Conservation (phyloP, 2,329 filamentous ascomycete species). For the Pyrenophora tritici-repentis region DNA sequence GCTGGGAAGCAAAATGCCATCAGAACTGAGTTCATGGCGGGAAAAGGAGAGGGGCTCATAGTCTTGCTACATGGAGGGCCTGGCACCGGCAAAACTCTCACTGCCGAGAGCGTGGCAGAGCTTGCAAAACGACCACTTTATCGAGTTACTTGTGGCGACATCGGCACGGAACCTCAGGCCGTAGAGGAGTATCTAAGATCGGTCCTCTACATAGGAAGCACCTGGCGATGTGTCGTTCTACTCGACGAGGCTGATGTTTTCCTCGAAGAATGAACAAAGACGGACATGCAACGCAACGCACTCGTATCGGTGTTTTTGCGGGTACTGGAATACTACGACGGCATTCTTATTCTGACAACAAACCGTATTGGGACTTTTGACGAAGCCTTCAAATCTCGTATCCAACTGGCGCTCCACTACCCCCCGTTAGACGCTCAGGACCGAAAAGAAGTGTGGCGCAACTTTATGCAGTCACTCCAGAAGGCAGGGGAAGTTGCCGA, state of each 20-base stretch:
- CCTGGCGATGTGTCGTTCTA: slow-evolving; percentile 56
- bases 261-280: slow-evolving; percentile 53
- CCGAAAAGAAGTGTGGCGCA: background rate
- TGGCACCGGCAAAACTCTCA: slow-evolving; percentile 22
- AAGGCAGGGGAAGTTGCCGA: too few relatives aligned
- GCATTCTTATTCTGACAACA: slow-evolving; percentile 52
- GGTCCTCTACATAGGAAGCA: background rate
- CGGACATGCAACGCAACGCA: slow-evolving; percentile 23
- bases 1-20: rapidly evolving
- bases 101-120: slow-evolving; percentile 9
- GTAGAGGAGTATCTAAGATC: slow-evolving; percentile 13
- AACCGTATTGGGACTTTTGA: slow-evolving; percentile 50
- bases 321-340: slow-evolving; percentile 49
- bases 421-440: background rate
- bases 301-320: slow-evolving; percentile 39
- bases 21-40: slow-evolving; percentile 50
- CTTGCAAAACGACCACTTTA: slow-evolving; percentile 1
- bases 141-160: slow-evolving; percentile 2
- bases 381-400: slow-evolving; percentile 44
- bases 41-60: slow-evolving; percentile 35
- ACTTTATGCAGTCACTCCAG: background rate
- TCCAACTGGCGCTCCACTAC: slow-evolving; percentile 6
- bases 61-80: slow-evolving; percentile 23
- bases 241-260: slow-evolving; percentile 54
- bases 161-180: slow-evolving; percentile 10